Conservation (phyloP, 108 stramenopile species). For the Nannochloropsis granulata region DNA sequence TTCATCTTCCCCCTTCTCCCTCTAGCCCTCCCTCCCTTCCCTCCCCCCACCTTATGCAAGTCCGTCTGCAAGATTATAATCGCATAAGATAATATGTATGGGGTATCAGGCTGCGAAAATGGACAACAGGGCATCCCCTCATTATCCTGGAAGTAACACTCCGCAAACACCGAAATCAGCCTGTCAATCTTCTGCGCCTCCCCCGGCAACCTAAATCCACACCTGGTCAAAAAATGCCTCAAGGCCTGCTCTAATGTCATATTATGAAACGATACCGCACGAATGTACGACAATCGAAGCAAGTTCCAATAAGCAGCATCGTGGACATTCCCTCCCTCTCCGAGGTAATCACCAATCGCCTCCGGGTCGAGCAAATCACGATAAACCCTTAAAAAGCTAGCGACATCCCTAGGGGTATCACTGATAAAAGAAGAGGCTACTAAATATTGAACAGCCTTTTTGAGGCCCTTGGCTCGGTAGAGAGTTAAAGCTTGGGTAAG, state of each 20-base stretch:
- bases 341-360: slow-evolving; percentile 74
- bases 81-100: slow-evolving; percentile 79
- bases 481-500: slow-evolving; percentile 53
- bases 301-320: not conserved
- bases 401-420: slow-evolving; percentile 69
- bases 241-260: slow-evolving; percentile 73
- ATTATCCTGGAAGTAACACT: slow-evolving; percentile 93
- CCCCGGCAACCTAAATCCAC: slow-evolving; percentile 89
- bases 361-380: slow-evolving; percentile 52
- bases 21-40: slow-evolving; percentile 15
- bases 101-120: slow-evolving; percentile 48
- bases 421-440: slow-evolving; percentile 69
- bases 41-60: slow-evolving; percentile 51
- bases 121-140: slow-evolving; percentile 20
- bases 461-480: slow-evolving; percentile 57
- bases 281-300: slow-evolving; percentile 37
- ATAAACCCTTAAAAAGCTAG: slow-evolving; percentile 69
- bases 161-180: slow-evolving; percentile 66
- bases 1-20: slow-evolving; percentile 3
- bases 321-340: slow-evolving; percentile 43
- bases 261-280: slow-evolving; percentile 79
- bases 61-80: slow-evolving; percentile 98
- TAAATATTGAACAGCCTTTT: slow-evolving; percentile 79
- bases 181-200: slow-evolving; percentile 92
- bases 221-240: slow-evolving; percentile 71